Base-by-base conservation (phyloP, 768 basidiomycete species). In the Mycena galopus region DNA sequence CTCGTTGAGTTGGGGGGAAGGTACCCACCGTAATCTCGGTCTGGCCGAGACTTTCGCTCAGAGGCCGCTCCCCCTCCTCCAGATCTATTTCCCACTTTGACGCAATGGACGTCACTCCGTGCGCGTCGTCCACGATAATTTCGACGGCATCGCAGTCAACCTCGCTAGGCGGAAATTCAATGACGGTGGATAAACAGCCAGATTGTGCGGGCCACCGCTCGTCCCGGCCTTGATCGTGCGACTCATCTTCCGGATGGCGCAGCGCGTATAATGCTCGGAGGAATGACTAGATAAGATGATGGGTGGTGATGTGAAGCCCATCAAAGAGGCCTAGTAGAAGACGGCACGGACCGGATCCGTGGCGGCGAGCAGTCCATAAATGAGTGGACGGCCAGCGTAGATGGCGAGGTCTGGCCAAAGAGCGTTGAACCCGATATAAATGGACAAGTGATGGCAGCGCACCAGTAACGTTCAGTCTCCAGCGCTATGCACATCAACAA, bases 181-280 rank as follows among this genome's bases (percentile, higher is more conserved):
- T 23, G 17, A 62, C 61, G 21, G 61, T 47, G 61, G 61, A 62
- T 8, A 62, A 42, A 29, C 42, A 55, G 53, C 27, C 53, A 17
- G 53, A 44, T 14, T n/a, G 60, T n/a, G 42, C 6, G 6, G 25
- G 39, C 39, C 60, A 27, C 14, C 44, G n/a, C 21, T 3, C 44
- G 44, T 4, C n/a, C 44, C 44, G 21, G n/a, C 60, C 25, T 35
- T 1, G 60, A 9, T 25, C 42, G 14, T 44, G 27, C 27, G 27
- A 65, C 33, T 53, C 51, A 51, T 37, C 23, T n/a, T 65, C 63
- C 23, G 44, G 51, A 27, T 55, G 35, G n/a, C 51, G 51, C 63
- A 65, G 51, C n/a, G 63, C 63, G 33, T 35, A 33, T 65, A 65
- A 39, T 65, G 63, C 63, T 21, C 63, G 63, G 47, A 65, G 33